Evolutionary conservation across 1,284 basidiomycete genomes (phyloP), one percentile per base, ranked within the genome.

Genomic region (Fomitiporia mediterranea): DNA sequence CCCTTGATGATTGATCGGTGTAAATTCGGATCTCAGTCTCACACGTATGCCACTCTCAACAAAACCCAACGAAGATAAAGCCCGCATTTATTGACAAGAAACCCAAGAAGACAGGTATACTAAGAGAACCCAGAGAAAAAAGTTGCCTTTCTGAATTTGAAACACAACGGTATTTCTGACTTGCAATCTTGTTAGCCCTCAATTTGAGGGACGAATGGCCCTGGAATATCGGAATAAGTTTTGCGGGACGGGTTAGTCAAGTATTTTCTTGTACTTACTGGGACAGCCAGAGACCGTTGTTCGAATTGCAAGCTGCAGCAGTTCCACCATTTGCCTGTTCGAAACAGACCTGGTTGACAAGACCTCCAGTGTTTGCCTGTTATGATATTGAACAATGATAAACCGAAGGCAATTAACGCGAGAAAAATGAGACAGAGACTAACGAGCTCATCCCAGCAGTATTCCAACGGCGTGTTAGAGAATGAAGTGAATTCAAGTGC

Each of bases 401-500:
- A 37, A 30, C 21, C n/a, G 13, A 3, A 25, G 19, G 21, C 27
- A 28, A 21, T 28, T 2, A 30, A 40, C 11, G 2, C 13, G 5
- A 19, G 17, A 40, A 27, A 48, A 17, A 37, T 51, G 21, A 17
- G 15, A 42, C 23, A 30, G 15, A 34, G 1, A 15, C 57, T 55
- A 7, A 59, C 53, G 5, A 68, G 54, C 25, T 63, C 55, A 37
- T 60, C 58, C 67, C 67, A 68, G 61, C 67, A 69, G 59, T 61
- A 67, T 47, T 65, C 63, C 17, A 67, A 50, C 17, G 64, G 35
- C 1, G 30, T 23, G 19, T 55, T 46, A 32, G 59, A 60, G 40
- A 63, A 57, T 59, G 67, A 67, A 57, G 65, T 60, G 50, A 66
- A 66, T 62, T 64, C 66, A 58, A 65, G 61, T 34, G 64, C 63